Conservation (phyloP, 2,329 filamentous ascomycete genomes). For the Biscogniauxia mediterranea region DNA sequence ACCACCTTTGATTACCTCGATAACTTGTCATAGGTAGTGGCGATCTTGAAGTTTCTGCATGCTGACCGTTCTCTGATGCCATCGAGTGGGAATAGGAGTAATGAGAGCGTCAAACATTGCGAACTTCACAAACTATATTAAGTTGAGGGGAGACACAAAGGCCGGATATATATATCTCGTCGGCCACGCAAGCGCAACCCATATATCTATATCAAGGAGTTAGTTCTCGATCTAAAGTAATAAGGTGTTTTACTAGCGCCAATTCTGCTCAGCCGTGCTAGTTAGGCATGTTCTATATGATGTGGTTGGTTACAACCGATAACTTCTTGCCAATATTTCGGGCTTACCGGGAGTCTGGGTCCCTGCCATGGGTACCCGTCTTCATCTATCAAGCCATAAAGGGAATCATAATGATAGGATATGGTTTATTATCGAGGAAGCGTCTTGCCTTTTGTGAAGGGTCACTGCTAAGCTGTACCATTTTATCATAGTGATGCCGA, state of each 20-base stretch:
- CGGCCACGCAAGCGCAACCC: slow-evolving; percentile 7
- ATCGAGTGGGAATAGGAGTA: not conserved
- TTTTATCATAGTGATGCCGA: not conserved
- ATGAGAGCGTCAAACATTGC: slow-evolving; percentile 6
- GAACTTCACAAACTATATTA: slow-evolving; percentile 4
- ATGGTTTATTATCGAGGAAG: not conserved
- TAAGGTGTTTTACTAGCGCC: slow-evolving; percentile 11
- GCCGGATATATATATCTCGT: slow-evolving; percentile 12
- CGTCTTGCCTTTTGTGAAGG: not conserved
- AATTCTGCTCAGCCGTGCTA: slow-evolving; percentile 11
- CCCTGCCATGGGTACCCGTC: slow-evolving; percentile 1
- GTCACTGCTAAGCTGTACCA: not conserved
- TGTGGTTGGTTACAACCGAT: slow-evolving; percentile 12
- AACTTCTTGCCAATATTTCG: slow-evolving; percentile 9
- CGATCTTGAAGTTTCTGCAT: slow-evolving; percentile 3
- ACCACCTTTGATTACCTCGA: slow-evolving; percentile 2
- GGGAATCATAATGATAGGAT: not conserved
- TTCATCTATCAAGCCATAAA: not conserved
- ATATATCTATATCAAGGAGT: slow-evolving; percentile 3
- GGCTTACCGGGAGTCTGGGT: not conserved
- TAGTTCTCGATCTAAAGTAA: slow-evolving; percentile 8
- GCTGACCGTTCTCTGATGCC: not conserved
- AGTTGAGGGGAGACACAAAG: slow-evolving; percentile 1
- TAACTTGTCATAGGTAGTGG: slow-evolving; percentile 1
- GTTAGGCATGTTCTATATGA: slow-evolving; percentile 5